Percentiles rank a stretch among this genome's conserved stretches.
phyloP scores from a whole-genome alignment of 768 basidiomycete species.

The Asterophora parasitica region DNA sequence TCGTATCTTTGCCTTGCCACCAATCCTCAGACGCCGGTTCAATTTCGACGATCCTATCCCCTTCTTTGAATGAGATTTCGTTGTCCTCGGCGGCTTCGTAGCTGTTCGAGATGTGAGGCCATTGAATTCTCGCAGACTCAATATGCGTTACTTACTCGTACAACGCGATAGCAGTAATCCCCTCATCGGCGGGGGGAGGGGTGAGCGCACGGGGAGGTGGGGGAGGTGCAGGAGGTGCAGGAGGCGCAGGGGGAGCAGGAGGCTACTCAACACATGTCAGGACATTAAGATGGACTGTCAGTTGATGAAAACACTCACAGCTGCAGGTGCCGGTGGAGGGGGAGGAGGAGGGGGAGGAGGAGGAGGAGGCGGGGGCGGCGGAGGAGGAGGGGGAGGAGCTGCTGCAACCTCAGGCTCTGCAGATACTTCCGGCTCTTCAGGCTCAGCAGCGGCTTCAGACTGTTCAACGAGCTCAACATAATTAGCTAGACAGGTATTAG shows the following conservation, averaged over 20 bases:
- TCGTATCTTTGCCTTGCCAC: slow-evolving; percentile 68
- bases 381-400: slow-evolving; percentile 55
- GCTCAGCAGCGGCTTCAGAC: slow-evolving; percentile 31
- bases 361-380: slow-evolving; percentile 39
- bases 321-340: slow-evolving; percentile 30
- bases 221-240: slow-evolving; percentile 38
- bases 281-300: too few relatives aligned
- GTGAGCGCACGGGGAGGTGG: slow-evolving; percentile 45
- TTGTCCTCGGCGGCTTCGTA: slow-evolving; percentile 92
- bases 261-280: background rate
- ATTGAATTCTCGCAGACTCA: background rate
- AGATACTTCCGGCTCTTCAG: slow-evolving; percentile 32
- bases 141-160: slow-evolving; percentile 54
- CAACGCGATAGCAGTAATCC: slow-evolving; percentile 56
- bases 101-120: slow-evolving; percentile 30
- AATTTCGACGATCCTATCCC: slow-evolving; percentile 73
- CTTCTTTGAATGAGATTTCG: slow-evolving; percentile 81
- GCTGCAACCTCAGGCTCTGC: slow-evolving; percentile 33
- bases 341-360: slow-evolving; percentile 46
- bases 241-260: slow-evolving; percentile 32
- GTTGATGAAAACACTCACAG: background rate
- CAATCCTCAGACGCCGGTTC: slow-evolving; percentile 84
- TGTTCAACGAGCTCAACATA: slow-evolving; percentile 77
- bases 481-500: slow-evolving; percentile 49
- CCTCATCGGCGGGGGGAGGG: slow-evolving; percentile 49